phyloP scores from a whole-genome alignment of 1,139 yeast genomes.

The Candida albicans region DNA sequence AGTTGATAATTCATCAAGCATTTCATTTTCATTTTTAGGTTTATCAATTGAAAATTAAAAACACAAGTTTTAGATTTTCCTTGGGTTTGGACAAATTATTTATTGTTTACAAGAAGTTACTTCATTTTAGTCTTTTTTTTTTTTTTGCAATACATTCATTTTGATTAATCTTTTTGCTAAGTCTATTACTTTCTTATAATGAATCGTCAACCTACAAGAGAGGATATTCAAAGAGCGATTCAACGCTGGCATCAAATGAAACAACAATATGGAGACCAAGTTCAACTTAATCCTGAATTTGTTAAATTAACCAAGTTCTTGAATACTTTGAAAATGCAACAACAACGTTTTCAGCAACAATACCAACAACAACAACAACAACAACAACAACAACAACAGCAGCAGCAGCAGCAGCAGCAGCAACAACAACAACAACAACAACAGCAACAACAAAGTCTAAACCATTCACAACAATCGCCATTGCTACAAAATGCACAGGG shows the following conservation, averaged over 20 bases:
- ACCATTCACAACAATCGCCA: constrained; percentile 4
- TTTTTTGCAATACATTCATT: no score
- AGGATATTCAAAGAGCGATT: constrained; percentile 44
- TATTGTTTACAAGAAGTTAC: no score
- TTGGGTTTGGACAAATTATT: no score
- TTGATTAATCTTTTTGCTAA: no score
- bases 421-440: constrained; percentile 15
- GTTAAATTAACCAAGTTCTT: constrained; percentile 57
- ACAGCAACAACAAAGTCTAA: constrained; percentile 8
- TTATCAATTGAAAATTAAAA: no score
- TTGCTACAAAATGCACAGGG: constrained; percentile 5
- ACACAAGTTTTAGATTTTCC: no score
- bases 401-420: constrained; percentile 15
- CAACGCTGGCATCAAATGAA: constrained; percentile 65
- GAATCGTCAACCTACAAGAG: constrained; percentile 37
- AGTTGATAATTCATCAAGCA: no score
- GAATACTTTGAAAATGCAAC: constrained; percentile 47
- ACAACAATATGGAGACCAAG: constrained; percentile 64
- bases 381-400: constrained; percentile 14
- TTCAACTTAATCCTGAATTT: constrained; percentile 60
- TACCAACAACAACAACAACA: constrained; percentile 17
- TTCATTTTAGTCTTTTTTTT: no score
- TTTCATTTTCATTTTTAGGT: no score
- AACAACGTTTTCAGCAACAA: constrained; percentile 23
- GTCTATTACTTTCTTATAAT: constrained; percentile 12